Base-by-base conservation (phyloP, 441 rosid species). In the Jatropha multifida region DNA sequence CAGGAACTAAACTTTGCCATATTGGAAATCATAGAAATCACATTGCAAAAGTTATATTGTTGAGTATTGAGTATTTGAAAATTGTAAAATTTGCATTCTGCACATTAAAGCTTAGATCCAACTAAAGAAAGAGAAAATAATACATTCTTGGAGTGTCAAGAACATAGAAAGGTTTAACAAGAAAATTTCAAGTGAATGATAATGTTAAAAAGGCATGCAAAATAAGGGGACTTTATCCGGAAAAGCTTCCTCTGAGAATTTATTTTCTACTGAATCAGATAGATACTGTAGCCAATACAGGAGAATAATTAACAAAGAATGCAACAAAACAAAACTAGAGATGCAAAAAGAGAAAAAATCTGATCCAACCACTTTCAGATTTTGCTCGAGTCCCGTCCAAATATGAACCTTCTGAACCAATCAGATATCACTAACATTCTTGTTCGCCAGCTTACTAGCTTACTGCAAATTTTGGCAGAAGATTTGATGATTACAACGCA, bases 351-450 rank as follows among this genome's bases (percentile, higher is more conserved):
- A 71, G 32, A 64, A 4, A 55, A 7, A 10, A 40, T 18, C 7
- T 38, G n/a, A 15, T 20, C 15, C 52, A 51, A 67, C 46, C 14
- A 15, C 74, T 67, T 77, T 86, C 73, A 86, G 52, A 89, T 84
- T 55, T 85, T 76, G 69, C 92, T 90, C 2, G 91, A 81, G 70
- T 90, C 94, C 73, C 94, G 84, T 27, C 90, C 90, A 20, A 83
- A 85, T 32, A 81, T 37, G 32, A 81, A 82, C 68, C 89, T 79
- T 78, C 85, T 85, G 37, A 69, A 55, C 90, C 90, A 87, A 76
- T 84, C 89, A 0, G 86, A 76, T 18, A 84, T 59, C 48, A 87
- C 90, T 74, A 85, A 26, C 56, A 77, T 78, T 83, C 88, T 85
- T 3, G 90, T 87, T 65, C 89, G 87, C 89, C 90, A 84, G 82